A percentile compares a stretch with the other conserved stretches of the same genome.
Conservation (phyloP, 176 grass and related monocot genomes). For the Secale cereale region DNA sequence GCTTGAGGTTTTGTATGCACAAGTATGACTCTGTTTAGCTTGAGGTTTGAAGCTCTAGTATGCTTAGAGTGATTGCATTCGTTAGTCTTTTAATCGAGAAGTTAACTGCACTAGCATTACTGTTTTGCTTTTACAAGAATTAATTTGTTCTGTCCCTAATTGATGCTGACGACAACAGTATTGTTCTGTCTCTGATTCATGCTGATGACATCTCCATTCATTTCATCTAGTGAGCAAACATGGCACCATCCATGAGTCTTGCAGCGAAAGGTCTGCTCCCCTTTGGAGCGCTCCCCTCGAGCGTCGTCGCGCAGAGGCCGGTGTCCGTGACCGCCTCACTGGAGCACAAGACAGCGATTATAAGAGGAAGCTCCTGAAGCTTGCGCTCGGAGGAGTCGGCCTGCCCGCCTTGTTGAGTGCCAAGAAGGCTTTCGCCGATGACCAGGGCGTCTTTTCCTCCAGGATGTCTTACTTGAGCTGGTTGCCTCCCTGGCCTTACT, state of each 20-base stretch:
- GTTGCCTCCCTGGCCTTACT: too few species aligned
- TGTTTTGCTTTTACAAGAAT: too few species aligned
- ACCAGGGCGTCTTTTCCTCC: constrained; percentile 82
- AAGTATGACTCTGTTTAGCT: too few species aligned
- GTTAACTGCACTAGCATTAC: too few species aligned
- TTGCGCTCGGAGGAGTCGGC: constrained; percentile 66
- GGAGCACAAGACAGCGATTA: constrained; percentile 56
- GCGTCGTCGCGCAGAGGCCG: constrained; percentile 32
- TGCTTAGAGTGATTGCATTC: too few species aligned
- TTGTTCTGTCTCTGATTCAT: neutral
- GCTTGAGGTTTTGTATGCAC: too few species aligned
- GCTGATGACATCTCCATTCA: neutral
- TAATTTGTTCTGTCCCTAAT: too few species aligned
- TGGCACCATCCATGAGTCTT: constrained; percentile 69
- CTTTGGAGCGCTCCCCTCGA: constrained; percentile 46
- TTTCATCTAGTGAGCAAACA: constrained; percentile 40
- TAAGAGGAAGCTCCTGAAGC: constrained; percentile 80
- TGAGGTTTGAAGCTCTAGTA: too few species aligned
- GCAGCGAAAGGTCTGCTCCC: constrained; percentile 40
- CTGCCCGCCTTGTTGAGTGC: constrained; percentile 57
- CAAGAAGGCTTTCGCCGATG: constrained; percentile 71
- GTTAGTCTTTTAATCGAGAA: too few species aligned
- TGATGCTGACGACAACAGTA: neutral
- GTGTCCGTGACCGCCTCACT: constrained; percentile 59
- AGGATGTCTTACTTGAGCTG: too few species aligned